A percentile compares a stretch with the other conserved stretches of the same genome.
Conservation (phyloP, 202 grass and related monocot species). For the Sporobolus alterniflorus region DNA sequence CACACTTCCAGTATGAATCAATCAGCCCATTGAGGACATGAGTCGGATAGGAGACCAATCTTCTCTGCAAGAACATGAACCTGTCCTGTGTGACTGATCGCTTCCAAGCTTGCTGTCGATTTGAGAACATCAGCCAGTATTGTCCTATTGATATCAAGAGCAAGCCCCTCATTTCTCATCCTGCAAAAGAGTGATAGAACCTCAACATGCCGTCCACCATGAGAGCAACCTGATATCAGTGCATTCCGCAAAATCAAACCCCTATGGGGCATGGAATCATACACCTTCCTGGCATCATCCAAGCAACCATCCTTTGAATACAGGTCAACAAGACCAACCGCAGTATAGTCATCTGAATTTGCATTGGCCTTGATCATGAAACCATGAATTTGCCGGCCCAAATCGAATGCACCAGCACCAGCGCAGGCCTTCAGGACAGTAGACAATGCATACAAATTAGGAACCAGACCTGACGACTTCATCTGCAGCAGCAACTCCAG, state of each 20-base stretch:
- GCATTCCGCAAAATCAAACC: constrained; percentile 82
- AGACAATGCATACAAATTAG: constrained; percentile 74
- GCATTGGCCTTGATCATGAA: constrained; percentile 74
- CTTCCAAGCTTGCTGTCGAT: constrained; percentile 65
- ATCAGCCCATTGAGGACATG: constrained; percentile 87
- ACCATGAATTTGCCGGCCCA: constrained; percentile 89
- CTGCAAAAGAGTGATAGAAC: constrained; percentile 57
- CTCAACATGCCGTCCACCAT: constrained; percentile 54
- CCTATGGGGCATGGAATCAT: constrained; percentile 50
- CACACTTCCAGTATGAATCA: constrained; percentile 92
- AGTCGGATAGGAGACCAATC: constrained; percentile 67
- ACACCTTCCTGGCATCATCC: constrained; percentile 64
- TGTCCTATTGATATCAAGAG: constrained; percentile 59
- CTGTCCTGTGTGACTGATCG: constrained; percentile 44
- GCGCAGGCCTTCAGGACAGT: constrained; percentile 82
- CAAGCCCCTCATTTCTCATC: constrained; percentile 67
- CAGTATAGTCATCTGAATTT: constrained; percentile 60
- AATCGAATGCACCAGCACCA: constrained; percentile 55
- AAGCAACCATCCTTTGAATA: constrained; percentile 59
- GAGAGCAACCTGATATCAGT: constrained; percentile 78
- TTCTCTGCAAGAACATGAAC: constrained; percentile 76
- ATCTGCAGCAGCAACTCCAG: constrained; percentile 71
- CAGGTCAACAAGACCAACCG: constrained; percentile 81
- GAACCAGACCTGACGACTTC: constrained; percentile 65
- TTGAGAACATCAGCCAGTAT: constrained; percentile 87